Base-by-base conservation (phyloP, 257 asterid species). In the Scutellaria galericulata region DNA sequence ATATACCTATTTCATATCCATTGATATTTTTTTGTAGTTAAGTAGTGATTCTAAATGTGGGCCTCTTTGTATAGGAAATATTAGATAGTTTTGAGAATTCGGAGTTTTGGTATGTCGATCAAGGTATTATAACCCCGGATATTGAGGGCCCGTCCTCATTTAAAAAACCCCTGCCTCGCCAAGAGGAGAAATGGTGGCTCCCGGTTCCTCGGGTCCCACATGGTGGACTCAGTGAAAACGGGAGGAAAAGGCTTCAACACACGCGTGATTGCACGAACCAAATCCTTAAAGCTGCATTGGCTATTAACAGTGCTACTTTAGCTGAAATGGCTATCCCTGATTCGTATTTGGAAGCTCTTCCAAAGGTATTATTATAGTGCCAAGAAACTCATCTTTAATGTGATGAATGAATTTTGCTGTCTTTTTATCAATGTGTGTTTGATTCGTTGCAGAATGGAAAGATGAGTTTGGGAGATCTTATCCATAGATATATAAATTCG, bases 21-120 rank as follows among this genome's bases (percentile, higher is more conserved):
- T 40, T 12, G 51, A 18, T 24, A 24, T 55, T 64, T 9, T 6
- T n/a, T 7, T 24, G 41, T 2, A 35, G 31, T 48, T 47, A 52
- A 7, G 10, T 20, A 1, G 51, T 64, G 64, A 7, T 18, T 14
- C 71, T 51, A 8, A 24, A 70, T 50, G 20, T 52, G 22, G 5
- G 24, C 10, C 37, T 18, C 40, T 64, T 73, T 35, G 22, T 53
- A 37, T 74, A 90, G 97, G 97, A 88, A 69, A 85, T 85, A 80
- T 72, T 90, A 66, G 93, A 90, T 50, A 77, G 87, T 70, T 90
- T 90, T 62, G 54, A 73, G 53, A 73, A 69, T 65, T 71, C 81
- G 0, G 96, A 90, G 72, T 90, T 90, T 76, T 88, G 97, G 96
- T 90, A 90, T 77, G 91, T 90, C 46, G 97, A 90, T 78, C 90